These are phyloP conservation scores for Monosporascus sp. DNA, from an alignment of 2,329 filamentous ascomycete species.

Conservation along the genomic window DNA sequence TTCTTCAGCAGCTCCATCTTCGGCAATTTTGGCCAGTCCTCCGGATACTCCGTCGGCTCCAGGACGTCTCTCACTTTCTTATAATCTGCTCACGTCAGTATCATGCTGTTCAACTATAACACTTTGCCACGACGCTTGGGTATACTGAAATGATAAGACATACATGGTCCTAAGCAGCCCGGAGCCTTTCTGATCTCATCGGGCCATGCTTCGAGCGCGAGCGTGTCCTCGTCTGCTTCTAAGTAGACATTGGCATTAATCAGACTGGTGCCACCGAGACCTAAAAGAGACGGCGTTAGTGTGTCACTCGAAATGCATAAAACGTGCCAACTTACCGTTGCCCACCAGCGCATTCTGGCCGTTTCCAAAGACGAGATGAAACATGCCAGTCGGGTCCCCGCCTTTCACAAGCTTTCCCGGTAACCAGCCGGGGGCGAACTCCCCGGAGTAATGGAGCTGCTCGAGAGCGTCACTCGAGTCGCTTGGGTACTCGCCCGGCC, in stretches of 20 bases:
- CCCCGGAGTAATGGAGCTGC: conserved; percentile 53
- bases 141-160: conserved; percentile 18
- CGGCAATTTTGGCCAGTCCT: conserved; percentile 50
- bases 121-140: background rate
- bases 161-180: conserved; percentile 43
- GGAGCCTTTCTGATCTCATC: conserved; percentile 44
- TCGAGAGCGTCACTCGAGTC: conserved; percentile 39
- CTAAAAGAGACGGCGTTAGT: conserved; percentile 23
- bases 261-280: conserved; percentile 60
- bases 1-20: conserved; percentile 53
- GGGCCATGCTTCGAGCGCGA: conserved; percentile 54
- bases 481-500: conserved; percentile 61
- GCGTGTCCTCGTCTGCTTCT: conserved; percentile 48
- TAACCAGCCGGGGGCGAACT: conserved; percentile 39
- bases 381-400: conserved; percentile 56
- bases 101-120: background rate
- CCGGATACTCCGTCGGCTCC: conserved; percentile 53
- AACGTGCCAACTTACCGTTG: conserved; percentile 39
- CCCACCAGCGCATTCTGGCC: conserved; percentile 59
- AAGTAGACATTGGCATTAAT: conserved; percentile 66
- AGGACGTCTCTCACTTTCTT: conserved; percentile 49
- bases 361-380: conserved; percentile 57
- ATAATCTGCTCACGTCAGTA: conserved; percentile 42
- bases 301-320: too few species aligned
- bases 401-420: conserved; percentile 38